These are phyloP conservation scores for Coffea eugenioides DNA, from an alignment of 257 asterid genomes.

Conservation along the genomic window DNA sequence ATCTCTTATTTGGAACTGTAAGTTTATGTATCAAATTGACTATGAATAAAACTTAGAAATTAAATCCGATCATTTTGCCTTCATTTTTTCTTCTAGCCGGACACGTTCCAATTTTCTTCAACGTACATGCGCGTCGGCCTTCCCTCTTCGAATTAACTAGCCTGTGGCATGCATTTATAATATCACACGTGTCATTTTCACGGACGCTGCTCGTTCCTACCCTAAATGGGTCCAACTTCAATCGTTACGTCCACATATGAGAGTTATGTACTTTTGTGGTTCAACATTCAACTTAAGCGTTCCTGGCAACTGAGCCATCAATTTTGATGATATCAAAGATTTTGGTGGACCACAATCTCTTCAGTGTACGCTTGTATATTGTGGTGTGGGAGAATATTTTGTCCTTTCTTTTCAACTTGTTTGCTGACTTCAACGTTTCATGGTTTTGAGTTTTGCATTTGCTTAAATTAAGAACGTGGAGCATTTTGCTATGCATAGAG, in stretches of 20 bases:
- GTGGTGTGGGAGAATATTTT: neutral
- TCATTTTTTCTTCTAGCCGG: too few relatives aligned
- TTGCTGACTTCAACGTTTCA: neutral
- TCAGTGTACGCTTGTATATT: too few relatives aligned
- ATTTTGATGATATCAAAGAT: slow-evolving; percentile 2
- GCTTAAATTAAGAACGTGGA: neutral
- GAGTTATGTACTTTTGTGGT: neutral
- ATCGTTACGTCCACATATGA: neutral
- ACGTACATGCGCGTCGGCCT: too few relatives aligned
- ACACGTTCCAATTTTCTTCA: too few relatives aligned
- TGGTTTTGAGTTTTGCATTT: neutral
- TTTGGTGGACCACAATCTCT: neutral
- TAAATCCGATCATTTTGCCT: too few relatives aligned
- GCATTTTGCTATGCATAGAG: neutral
- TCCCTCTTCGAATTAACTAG: too few relatives aligned
- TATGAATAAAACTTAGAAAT: too few relatives aligned
- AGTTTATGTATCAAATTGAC: too few relatives aligned
- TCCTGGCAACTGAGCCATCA: neutral
- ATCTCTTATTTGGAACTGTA: too few relatives aligned
- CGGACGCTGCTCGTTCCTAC: too few relatives aligned
- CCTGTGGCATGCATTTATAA: too few relatives aligned
- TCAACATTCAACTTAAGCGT: neutral
- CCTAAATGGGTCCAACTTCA: neutral
- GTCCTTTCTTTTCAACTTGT: neutral
- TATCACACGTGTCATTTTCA: too few relatives aligned